Conservation (phyloP, 495 filamentous ascomycete species). For the Penicillium coprophilum region DNA sequence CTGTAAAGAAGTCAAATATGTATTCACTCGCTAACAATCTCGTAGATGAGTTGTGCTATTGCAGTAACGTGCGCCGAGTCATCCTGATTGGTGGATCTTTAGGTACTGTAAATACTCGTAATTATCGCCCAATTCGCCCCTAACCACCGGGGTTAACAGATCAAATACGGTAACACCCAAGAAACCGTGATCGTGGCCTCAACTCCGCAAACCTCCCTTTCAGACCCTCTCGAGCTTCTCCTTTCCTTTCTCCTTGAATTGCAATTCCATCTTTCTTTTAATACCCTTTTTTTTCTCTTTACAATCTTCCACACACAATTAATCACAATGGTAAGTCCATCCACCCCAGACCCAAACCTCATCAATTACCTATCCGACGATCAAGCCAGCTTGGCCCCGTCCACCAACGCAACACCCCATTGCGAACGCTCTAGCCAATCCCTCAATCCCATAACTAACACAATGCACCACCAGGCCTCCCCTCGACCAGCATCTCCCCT, state of each 20-base stretch:
- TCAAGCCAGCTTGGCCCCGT: conserved; percentile 9
- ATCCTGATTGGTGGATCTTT: conserved; percentile 21
- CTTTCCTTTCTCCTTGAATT: conserved; percentile 16
- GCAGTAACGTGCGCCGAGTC: not conserved
- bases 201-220: conserved; percentile 35
- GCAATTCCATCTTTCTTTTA: conserved; percentile 5
- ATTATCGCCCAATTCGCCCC: not conserved
- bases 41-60: not conserved
- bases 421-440: not conserved
- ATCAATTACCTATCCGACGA: conserved; percentile 14
- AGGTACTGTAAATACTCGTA: conserved; percentile 12
- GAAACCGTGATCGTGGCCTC: conserved; percentile 51
- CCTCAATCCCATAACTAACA: conserved; percentile 16
- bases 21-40: not conserved
- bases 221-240: conserved; percentile 13
- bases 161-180: conserved; percentile 26
- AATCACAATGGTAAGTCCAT: conserved; percentile 42
- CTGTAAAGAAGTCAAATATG: not conserved
- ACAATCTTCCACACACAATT: conserved; percentile 16
- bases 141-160: conserved; percentile 5
- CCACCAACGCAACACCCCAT: conserved; percentile 3
- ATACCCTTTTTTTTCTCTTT: conserved; percentile 3
- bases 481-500: conserved; percentile 50
- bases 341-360: not conserved
- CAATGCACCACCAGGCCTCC: conserved; percentile 34